phyloP scores from a whole-genome alignment of 208 protist genomes.

The Acanthamoeba castellanii region DNA sequence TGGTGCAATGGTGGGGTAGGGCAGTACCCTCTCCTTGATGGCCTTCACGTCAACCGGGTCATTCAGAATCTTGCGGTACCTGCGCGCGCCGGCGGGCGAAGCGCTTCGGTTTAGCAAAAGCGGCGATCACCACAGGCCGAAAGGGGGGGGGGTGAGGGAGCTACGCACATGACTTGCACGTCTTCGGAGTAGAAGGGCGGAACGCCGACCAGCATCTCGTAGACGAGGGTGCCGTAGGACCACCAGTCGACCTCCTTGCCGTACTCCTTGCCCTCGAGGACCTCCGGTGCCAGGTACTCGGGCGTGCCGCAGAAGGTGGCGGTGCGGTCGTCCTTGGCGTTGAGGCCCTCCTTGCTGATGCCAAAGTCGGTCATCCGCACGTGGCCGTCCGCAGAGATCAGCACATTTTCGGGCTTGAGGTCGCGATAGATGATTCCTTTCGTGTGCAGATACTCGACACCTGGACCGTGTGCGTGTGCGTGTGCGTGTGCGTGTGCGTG shows the following conservation, averaged over 20 bases:
- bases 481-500: too few relatives aligned
- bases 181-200: conserved; percentile 86
- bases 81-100: too few relatives aligned
- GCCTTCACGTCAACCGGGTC: conserved; percentile 61
- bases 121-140: not conserved
- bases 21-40: not conserved
- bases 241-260: conserved; percentile 92
- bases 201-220: conserved; percentile 91
- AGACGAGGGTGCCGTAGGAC: conserved; percentile 90
- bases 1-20: not conserved
- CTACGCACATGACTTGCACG: conserved; percentile 85
- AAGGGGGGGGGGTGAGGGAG: too few relatives aligned
- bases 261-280: conserved; percentile 87
- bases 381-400: conserved; percentile 75
- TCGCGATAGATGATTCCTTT: conserved; percentile 85
- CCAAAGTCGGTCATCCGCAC: conserved; percentile 90
- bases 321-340: conserved; percentile 81
- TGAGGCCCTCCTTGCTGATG: conserved; percentile 85
- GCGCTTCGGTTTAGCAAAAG: too few relatives aligned
- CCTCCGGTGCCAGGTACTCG: conserved; percentile 90
- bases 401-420: conserved; percentile 35
- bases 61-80: conserved; percentile 80
- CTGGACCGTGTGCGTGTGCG: not conserved
- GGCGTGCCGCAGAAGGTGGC: conserved; percentile 91
- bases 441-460: conserved; percentile 88